phyloP scores from a whole-genome alignment of 352 stramenopile genomes.

The Globisporangium cylindrosporum region DNA sequence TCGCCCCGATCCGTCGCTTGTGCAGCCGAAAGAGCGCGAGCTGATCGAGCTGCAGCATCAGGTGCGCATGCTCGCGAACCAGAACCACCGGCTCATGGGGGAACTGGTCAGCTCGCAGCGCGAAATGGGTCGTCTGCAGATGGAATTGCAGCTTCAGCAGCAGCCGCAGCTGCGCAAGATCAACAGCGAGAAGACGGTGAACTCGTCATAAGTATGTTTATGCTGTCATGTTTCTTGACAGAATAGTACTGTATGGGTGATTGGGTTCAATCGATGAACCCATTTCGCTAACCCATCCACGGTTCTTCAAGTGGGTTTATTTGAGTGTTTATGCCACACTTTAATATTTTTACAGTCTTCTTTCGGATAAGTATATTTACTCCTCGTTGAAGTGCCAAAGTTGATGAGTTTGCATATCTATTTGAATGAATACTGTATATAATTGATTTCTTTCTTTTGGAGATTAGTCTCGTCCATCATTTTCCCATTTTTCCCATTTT shows the following conservation, averaged over 20 bases:
- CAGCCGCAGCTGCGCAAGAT: constrained; percentile 40
- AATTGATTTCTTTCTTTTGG: neutral
- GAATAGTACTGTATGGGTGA: neutral
- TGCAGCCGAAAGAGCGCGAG: constrained; percentile 33
- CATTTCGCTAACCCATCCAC: neutral
- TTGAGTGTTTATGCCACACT: neutral
- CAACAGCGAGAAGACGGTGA: constrained; percentile 25
- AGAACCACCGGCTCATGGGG: constrained; percentile 57
- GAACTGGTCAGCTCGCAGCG: constrained; percentile 50
- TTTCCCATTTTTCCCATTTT: neutral
- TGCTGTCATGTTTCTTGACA: neutral
- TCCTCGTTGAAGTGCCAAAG: neutral
- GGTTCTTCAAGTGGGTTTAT: neutral
- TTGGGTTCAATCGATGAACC: neutral
- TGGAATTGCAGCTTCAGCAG: constrained; percentile 50
- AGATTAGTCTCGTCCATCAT: neutral
- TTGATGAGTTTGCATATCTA: neutral
- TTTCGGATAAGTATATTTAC: neutral
- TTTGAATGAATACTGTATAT: neutral
- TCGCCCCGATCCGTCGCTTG: constrained; percentile 22
- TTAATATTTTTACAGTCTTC: neutral
- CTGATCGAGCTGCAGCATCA: constrained; percentile 54
- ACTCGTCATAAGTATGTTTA: neutral
- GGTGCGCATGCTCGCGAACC: constrained; percentile 53
- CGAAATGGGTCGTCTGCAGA: constrained; percentile 53